phyloP scores from a whole-genome alignment of 345 rosid species.

The Nasturtium officinale region DNA sequence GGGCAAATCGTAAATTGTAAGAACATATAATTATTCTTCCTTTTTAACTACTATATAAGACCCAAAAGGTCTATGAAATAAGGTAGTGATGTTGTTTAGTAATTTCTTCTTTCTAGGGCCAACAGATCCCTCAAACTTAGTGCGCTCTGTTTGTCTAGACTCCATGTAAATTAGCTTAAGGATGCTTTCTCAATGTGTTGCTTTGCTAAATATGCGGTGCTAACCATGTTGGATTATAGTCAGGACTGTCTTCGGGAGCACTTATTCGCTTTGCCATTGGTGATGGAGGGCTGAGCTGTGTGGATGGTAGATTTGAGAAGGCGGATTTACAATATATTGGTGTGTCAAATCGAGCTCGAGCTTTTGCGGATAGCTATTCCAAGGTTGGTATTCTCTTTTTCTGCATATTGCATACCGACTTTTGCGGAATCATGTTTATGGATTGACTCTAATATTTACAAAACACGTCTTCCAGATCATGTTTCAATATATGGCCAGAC shows the following conservation, averaged over 20 bases:
- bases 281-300: conserved; percentile 76
- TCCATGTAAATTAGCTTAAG: neutral
- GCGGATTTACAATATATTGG: conserved; percentile 79
- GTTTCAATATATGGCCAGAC: conserved; percentile 77
- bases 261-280: conserved; percentile 74
- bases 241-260: conserved; percentile 58
- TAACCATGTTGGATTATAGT: conserved; percentile 47
- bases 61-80: neutral
- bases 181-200: conserved; percentile 14
- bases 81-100: neutral
- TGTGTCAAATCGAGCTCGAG: conserved; percentile 68
- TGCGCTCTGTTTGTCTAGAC: neutral
- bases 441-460: conserved; percentile 3
- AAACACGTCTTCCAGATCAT: conserved; percentile 57
- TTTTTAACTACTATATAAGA: conserved; percentile 2
- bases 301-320: conserved; percentile 76
- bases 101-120: neutral
- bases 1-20: neutral
- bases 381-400: conserved; percentile 58
- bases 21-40: neutral
- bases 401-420: neutral
- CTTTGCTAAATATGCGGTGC: conserved; percentile 4
- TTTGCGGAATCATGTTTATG: neutral
- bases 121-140: conserved; percentile 12
- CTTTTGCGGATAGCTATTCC: conserved; percentile 93